phyloP scores from a whole-genome alignment of 2,329 filamentous ascomycete species.

The Penicillium sclerotigenum region DNA sequence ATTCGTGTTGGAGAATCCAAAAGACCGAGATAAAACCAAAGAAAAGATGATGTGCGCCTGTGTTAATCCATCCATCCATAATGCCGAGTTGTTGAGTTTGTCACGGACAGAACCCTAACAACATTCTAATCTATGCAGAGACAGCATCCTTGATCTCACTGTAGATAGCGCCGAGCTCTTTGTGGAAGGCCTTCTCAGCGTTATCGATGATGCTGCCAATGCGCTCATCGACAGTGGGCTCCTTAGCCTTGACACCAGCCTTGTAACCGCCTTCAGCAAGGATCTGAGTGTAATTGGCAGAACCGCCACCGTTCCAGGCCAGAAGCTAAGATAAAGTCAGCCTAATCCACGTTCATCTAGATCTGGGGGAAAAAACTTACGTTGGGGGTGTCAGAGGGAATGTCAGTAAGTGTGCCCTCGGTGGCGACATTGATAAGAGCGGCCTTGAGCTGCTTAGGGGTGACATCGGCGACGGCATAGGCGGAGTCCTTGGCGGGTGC shows the following conservation, averaged over 20 bases:
- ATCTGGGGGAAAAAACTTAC: conserved; percentile 39
- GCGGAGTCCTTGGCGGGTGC: conserved; percentile 87
- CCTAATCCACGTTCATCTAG: background rate
- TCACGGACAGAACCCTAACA: conserved; percentile 21
- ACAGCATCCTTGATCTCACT: conserved; percentile 43
- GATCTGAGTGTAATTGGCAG: conserved; percentile 84
- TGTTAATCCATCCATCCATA: conserved; percentile 29
- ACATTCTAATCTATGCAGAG: conserved; percentile 44
- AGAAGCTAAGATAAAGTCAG: conserved; percentile 58
- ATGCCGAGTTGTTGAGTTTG: conserved; percentile 17
- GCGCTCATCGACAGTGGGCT: conserved; percentile 34
- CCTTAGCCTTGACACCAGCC: conserved; percentile 32
- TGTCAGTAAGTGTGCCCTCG: conserved; percentile 70
- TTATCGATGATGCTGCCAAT: conserved; percentile 46
- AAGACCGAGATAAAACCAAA: conserved; percentile 18
- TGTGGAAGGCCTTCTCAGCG: conserved; percentile 45
- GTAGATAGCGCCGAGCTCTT: conserved; percentile 49
- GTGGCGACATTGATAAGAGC: conserved; percentile 82
- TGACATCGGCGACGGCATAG: conserved; percentile 84
- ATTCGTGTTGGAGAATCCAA: conserved; percentile 14
- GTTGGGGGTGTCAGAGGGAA: conserved; percentile 85
- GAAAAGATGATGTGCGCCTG: conserved; percentile 29
- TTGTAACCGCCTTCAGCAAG: conserved; percentile 70
- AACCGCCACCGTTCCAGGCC: conserved; percentile 97
- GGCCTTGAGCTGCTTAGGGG: conserved; percentile 89